Evolutionary conservation across 768 basidiomycete genomes (phyloP).

Genomic region (Pluteus cervinus): DNA sequence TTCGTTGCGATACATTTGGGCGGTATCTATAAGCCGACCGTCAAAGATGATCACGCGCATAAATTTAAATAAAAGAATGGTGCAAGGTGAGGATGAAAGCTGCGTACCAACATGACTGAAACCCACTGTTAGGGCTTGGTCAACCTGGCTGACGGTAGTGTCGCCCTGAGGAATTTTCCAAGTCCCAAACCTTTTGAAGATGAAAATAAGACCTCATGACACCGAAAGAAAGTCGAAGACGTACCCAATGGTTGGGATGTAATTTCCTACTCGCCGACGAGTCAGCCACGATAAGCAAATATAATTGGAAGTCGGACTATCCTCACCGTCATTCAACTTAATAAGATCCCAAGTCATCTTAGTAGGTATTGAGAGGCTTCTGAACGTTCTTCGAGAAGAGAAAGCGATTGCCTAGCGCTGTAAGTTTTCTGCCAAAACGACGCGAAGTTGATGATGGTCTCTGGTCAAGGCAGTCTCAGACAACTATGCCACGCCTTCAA

Average conservation of each 20-base stretch:
- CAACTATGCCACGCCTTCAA: too few relatives aligned
- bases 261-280: constrained; percentile 27
- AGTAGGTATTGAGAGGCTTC: too few relatives aligned
- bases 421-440: too few relatives aligned
- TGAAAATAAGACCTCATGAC: background rate
- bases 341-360: constrained; percentile 60
- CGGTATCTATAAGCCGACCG: constrained; percentile 44
- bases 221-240: constrained; percentile 3
- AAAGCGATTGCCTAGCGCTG: too few relatives aligned
- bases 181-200: constrained; percentile 43
- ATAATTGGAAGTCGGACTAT: background rate
- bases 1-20: constrained; percentile 58
- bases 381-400: too few relatives aligned
- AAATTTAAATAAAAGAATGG: background rate
- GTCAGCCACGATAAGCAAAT: background rate
- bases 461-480: too few relatives aligned
- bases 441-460: too few relatives aligned
- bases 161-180: constrained; percentile 60
- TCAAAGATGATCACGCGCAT: too few relatives aligned
- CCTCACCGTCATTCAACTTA: constrained; percentile 53
- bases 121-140: constrained; percentile 55
- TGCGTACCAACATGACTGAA: constrained; percentile 56
- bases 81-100: background rate
- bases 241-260: constrained; percentile 44
- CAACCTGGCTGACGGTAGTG: constrained; percentile 45